phyloP scores from a whole-genome alignment of 495 filamentous ascomycete species.

The Penicillium taxi region DNA sequence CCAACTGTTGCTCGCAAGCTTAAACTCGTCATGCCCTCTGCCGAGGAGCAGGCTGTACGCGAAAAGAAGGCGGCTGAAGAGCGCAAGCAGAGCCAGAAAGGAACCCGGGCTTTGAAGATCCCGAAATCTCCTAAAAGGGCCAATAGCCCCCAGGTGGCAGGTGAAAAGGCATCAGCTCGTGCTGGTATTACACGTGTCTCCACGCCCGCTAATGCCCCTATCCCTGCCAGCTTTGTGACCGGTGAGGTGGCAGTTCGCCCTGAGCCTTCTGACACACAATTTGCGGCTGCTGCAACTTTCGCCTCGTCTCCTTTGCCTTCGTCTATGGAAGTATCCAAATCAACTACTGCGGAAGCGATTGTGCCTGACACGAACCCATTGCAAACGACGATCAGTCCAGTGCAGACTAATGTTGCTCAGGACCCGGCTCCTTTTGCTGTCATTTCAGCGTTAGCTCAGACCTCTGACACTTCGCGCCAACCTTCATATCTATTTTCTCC shows the following conservation, averaged over 20 bases:
- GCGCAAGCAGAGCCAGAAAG: constrained; percentile 14
- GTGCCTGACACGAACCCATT: neutral
- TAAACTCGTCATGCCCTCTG: constrained; percentile 64
- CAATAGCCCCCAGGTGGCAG: constrained; percentile 6
- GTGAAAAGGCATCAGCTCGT: constrained; percentile 1
- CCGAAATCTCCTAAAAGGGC: constrained; percentile 21
- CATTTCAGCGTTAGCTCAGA: constrained; percentile 16
- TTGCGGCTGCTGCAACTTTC: neutral
- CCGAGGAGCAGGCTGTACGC: constrained; percentile 59
- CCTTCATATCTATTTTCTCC: constrained; percentile 21
- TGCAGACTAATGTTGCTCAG: constrained; percentile 4
- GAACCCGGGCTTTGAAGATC: constrained; percentile 3
- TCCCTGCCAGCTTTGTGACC: neutral
- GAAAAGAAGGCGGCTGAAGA: constrained; percentile 38
- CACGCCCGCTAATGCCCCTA: constrained; percentile 8
- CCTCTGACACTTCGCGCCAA: constrained; percentile 9
- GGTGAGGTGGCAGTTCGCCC: neutral
- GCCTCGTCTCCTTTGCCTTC: neutral
- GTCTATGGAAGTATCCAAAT: neutral
- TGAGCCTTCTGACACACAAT: neutral
- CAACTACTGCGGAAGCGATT: constrained; percentile 1
- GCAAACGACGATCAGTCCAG: neutral
- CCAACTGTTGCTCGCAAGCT: constrained; percentile 65
- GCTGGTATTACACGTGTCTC: constrained; percentile 2
- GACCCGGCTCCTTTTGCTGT: constrained; percentile 4